These are phyloP conservation scores for Nannochloris sp. DNA, from an alignment of 139 green algal genomes.

Conservation along the genomic window DNA sequence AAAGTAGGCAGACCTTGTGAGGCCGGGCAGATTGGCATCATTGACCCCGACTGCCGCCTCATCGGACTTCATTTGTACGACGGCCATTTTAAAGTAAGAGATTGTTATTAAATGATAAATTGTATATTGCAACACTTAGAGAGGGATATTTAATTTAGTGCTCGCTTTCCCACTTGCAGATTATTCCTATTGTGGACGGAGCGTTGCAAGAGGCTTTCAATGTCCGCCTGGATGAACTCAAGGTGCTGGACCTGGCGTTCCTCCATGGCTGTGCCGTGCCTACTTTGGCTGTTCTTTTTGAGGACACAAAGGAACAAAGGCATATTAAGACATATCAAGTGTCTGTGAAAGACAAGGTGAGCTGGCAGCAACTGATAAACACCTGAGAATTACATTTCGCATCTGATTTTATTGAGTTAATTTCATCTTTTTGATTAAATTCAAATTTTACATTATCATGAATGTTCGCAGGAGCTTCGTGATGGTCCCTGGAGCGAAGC, in stretches of 20 bases:
- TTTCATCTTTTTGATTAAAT: too few relatives aligned
- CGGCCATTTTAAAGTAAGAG: constrained; percentile 83
- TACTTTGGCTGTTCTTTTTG: constrained; percentile 84
- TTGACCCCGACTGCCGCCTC: constrained; percentile 70
- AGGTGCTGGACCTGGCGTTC: constrained; percentile 77
- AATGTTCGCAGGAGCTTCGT: constrained; percentile 67
- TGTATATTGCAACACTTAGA: background rate
- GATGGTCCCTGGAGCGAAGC: constrained; percentile 68
- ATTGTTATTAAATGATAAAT: constrained; percentile 35
- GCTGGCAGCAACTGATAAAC: background rate
- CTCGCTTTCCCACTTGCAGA: constrained; percentile 20
- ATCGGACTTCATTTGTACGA: constrained; percentile 95
- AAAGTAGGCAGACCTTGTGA: constrained; percentile 71
- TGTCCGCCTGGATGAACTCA: constrained; percentile 77
- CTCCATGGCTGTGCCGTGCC: constrained; percentile 23
- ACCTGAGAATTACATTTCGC: background rate
- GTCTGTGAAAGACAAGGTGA: constrained; percentile 53
- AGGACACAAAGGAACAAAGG: constrained; percentile 80
- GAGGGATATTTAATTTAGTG: background rate
- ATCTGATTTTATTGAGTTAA: background rate
- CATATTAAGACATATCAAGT: constrained; percentile 90
- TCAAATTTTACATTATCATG: too few relatives aligned
- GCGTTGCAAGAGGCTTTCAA: constrained; percentile 78
- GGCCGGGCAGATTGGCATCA: constrained; percentile 69
- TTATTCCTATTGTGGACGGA: constrained; percentile 63